These are phyloP conservation scores for Nephromyces sp. DNA, from an alignment of 169 alveolate species.

Conservation along the genomic window DNA sequence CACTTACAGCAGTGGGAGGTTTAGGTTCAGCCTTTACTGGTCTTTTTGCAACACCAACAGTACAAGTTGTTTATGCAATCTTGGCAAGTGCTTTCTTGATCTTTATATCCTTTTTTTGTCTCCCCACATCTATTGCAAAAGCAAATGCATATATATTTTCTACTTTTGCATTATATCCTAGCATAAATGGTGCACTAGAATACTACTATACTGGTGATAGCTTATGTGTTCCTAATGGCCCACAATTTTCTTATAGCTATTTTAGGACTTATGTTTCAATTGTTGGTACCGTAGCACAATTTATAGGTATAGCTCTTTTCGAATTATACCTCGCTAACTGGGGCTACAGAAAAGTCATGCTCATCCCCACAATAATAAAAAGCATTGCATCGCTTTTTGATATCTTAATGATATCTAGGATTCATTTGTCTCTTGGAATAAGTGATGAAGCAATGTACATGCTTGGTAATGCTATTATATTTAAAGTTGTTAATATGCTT, in stretches of 20 bases:
- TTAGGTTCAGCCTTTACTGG: too few species aligned
- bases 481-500: constrained; percentile 13
- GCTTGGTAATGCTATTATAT: constrained; percentile 22
- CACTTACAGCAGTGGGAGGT: too few species aligned
- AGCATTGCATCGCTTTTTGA: constrained; percentile 18
- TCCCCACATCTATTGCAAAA: constrained; percentile 10
- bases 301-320: constrained; percentile 16
- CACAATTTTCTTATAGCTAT: constrained; percentile 27
- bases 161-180: constrained; percentile 3
- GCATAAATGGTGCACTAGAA: constrained; percentile 17
- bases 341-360: constrained; percentile 8
- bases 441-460: constrained; percentile 18
- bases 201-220: constrained; percentile 14
- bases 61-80: neutral
- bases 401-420: constrained; percentile 5
- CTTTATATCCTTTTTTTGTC: neutral
- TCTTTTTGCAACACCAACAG: too few species aligned
- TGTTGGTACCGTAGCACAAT: constrained; percentile 11
- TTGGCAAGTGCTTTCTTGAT: neutral
- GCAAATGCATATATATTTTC: constrained; percentile 13
- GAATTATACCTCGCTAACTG: constrained; percentile 13
- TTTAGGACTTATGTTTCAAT: constrained; percentile 13
- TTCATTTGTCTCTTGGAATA: constrained; percentile 11
- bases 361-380: constrained; percentile 12
- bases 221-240: constrained; percentile 26